These are phyloP conservation scores for Entomortierella lignicola DNA, from an alignment of 192 early-diverging fungal genomes.

Conservation along the genomic window DNA sequence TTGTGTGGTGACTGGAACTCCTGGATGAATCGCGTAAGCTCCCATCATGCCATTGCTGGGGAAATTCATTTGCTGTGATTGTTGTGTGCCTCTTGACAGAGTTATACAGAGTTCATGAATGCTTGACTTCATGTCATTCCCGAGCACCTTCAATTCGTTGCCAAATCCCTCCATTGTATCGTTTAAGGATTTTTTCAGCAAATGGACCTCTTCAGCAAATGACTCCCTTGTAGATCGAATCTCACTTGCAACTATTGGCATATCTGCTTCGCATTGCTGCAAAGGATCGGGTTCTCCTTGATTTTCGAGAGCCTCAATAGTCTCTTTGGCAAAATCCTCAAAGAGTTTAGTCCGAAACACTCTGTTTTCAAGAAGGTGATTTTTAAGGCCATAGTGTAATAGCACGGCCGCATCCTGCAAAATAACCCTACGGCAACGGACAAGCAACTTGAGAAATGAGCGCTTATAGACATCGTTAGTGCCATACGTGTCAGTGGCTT, in stretches of 20 bases:
- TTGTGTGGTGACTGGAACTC: too few relatives aligned
- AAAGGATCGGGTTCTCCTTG: background rate
- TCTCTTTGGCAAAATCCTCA: background rate
- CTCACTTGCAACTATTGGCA: background rate
- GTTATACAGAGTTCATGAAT: too few relatives aligned
- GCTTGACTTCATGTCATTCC: too few relatives aligned
- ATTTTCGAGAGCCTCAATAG: background rate
- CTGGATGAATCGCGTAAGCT: too few relatives aligned
- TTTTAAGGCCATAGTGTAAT: background rate
- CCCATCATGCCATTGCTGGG: too few relatives aligned
- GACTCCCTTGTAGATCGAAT: background rate
- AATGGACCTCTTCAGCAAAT: background rate
- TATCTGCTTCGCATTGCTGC: background rate
- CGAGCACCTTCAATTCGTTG: too few relatives aligned
- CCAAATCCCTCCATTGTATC: too few relatives aligned
- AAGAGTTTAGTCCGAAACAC: background rate
- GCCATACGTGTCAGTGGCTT: background rate
- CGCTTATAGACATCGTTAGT: background rate
- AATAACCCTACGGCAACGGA: background rate
- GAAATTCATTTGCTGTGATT: too few relatives aligned
- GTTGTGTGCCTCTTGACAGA: too few relatives aligned
- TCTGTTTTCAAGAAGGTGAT: background rate
- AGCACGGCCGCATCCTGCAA: background rate
- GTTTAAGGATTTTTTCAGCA: too few relatives aligned
- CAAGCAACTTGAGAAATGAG: background rate